phyloP scores from a whole-genome alignment of 257 asterid species.

The Petunia axillaris region DNA sequence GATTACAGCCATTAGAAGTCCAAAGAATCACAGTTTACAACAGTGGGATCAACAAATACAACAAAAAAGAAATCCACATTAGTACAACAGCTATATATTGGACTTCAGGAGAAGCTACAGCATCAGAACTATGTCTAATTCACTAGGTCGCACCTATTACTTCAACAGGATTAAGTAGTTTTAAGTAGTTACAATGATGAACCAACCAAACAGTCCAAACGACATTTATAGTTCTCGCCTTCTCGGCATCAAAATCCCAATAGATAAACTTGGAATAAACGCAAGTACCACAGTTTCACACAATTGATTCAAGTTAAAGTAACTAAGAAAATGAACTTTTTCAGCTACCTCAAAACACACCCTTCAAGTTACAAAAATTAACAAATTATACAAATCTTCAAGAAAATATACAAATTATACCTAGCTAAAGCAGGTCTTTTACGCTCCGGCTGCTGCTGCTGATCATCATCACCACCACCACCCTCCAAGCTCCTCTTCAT shows the following conservation, averaged over 20 bases:
- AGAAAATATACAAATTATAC: constrained; percentile 28
- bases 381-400: constrained; percentile 8
- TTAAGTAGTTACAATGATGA: constrained; percentile 2
- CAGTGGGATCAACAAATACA: neutral
- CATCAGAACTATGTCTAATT: neutral
- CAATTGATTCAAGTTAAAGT: neutral
- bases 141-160: neutral
- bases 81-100: neutral
- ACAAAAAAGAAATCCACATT: neutral
- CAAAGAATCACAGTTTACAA: neutral
- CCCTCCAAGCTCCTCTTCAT: constrained; percentile 85
- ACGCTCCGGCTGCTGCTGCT: constrained; percentile 58
- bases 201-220: neutral
- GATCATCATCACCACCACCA: constrained; percentile 52
- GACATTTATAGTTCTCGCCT: neutral
- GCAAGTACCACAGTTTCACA: neutral
- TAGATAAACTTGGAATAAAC: neutral
- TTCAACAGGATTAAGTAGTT: neutral
- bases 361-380: neutral
- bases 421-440: constrained; percentile 65
- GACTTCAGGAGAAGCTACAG: neutral
- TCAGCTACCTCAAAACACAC: neutral
- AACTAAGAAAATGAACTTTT: neutral
- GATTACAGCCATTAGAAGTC: neutral
- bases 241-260: neutral